Evolutionary conservation across 116 monocot genomes (phyloP).

Genomic region (Dioscorea cayenensis): DNA sequence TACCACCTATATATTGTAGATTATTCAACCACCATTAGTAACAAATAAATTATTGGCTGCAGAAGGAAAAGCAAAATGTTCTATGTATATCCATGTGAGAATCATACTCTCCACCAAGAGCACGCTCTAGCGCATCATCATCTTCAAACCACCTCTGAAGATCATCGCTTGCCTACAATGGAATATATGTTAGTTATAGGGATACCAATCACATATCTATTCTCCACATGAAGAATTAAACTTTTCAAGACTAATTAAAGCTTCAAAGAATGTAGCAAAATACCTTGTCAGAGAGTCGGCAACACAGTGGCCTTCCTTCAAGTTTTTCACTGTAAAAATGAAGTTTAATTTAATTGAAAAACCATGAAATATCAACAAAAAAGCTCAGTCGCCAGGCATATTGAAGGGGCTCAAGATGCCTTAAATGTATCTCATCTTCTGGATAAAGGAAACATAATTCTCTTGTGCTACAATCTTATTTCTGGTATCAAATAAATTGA

Average conservation of each 20-base stretch:
- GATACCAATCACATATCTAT: not conserved
- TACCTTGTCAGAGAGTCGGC: constrained; percentile 93
- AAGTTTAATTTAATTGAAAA: not conserved
- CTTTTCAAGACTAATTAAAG: not conserved
- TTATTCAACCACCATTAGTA: constrained; percentile 1
- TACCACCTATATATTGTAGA: constrained; percentile 57
- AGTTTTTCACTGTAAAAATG: constrained; percentile 77
- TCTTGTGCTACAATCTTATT: no score
- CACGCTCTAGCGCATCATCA: constrained; percentile 88
- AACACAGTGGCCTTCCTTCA: constrained; percentile 72
- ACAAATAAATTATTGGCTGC: not conserved
- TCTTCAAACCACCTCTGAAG: constrained; percentile 91
- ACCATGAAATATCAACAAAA: not conserved
- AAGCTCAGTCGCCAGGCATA: no score
- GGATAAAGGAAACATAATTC: no score
- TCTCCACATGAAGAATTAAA: not conserved
- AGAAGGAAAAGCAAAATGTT: not conserved
- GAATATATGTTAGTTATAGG: not conserved
- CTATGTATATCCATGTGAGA: not conserved
- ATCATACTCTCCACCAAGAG: constrained; percentile 93
- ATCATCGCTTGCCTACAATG: constrained; percentile 82
- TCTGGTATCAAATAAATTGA: no score
- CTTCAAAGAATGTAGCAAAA: not conserved
- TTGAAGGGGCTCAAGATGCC: no score
- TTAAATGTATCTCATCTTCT: no score